Conservation (phyloP, 2,329 filamentous ascomycete species). For the Botrytis porri region DNA sequence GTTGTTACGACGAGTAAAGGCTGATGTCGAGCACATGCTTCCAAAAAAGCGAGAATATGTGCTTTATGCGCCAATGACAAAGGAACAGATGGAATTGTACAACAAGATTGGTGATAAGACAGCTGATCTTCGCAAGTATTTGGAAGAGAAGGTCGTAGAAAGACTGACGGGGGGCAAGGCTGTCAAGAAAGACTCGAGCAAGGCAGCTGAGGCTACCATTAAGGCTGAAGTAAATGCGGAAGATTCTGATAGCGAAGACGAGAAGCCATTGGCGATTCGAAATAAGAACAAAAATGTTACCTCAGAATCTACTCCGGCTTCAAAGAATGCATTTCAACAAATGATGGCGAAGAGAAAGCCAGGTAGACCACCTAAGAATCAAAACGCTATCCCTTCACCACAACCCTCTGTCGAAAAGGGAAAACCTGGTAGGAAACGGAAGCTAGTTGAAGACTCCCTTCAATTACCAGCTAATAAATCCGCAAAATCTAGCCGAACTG, state of each 20-base stretch:
- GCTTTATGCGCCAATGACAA: constrained; percentile 86
- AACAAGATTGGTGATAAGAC: constrained; percentile 58
- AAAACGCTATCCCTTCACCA: not conserved
- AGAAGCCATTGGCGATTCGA: constrained; percentile 30
- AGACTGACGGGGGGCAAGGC: constrained; percentile 52
- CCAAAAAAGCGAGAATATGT: constrained; percentile 97
- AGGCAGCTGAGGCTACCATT: constrained; percentile 18
- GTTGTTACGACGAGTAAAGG: constrained; percentile 82
- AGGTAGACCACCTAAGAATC: constrained; percentile 8
- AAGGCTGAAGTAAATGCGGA: constrained; percentile 24
- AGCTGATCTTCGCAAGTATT: constrained; percentile 65
- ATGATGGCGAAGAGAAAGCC: constrained; percentile 38
- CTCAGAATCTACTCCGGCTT: constrained; percentile 17
- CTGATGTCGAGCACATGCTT: constrained; percentile 86
- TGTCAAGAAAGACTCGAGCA: constrained; percentile 40
- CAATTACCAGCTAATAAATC: constrained; percentile 60
- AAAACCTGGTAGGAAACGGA: constrained; percentile 55
- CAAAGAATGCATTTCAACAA: constrained; percentile 47
- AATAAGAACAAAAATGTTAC: constrained; percentile 28
- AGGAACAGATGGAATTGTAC: constrained; percentile 89
- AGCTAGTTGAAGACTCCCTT: constrained; percentile 42
- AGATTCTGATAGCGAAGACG: constrained; percentile 34
- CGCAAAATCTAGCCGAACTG: constrained; percentile 68
- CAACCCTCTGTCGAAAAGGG: not conserved
- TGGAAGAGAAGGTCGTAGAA: constrained; percentile 76